Evolutionary conservation across 2,329 filamentous ascomycete genomes (phyloP), one percentile per base, ranked within the genome.

Genomic region (Apiospora aurea): DNA sequence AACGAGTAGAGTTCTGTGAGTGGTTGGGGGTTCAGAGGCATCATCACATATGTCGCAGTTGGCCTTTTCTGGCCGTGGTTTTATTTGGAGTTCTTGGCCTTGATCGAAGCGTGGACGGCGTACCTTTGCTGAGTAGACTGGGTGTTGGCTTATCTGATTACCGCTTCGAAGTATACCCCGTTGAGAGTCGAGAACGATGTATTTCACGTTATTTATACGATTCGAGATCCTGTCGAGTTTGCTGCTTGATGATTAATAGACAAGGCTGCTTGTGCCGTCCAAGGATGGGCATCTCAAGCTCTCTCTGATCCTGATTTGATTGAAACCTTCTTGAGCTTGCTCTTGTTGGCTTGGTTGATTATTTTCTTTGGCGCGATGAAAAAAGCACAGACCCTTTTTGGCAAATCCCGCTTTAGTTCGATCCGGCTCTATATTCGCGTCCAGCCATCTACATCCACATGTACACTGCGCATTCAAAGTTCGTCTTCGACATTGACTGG

Each of bases 351-450:
- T 11, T 11, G 49, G n/a, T 61, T 38, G 18, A 5, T 38, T 38
- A 29, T 29, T 29, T n/a, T 64, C 29, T 13, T 41, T 64, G 57
- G 34, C 18, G 57, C 21, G 10, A 10, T 21, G 57, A 18, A 14
- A 64, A 64, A 64, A 64, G 57, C 57, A 64, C 57, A 64, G 57
- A 64, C 57, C 57, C 29, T 64, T 64, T 64, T 64, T 34, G 7
- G 53, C 18, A 18, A 41, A 64, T 41, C 29, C 57, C 57, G 14
- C 57, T 64, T 14, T 41, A 41, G 29, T 41, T 64, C 18, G n/a
- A 41, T 64, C 13, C 18, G 57, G 38, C 18, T 34, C 29, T 21
- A n/a, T 5, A 21, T 38, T 38, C 29, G 21, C 57, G 21, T 24
- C 34, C 21, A 24, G 34, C 21, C 57, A 64, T 64, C 34, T 41